phyloP scores from a whole-genome alignment of 129 eudicot species.

The carrot (Daucus carota) region DNA sequence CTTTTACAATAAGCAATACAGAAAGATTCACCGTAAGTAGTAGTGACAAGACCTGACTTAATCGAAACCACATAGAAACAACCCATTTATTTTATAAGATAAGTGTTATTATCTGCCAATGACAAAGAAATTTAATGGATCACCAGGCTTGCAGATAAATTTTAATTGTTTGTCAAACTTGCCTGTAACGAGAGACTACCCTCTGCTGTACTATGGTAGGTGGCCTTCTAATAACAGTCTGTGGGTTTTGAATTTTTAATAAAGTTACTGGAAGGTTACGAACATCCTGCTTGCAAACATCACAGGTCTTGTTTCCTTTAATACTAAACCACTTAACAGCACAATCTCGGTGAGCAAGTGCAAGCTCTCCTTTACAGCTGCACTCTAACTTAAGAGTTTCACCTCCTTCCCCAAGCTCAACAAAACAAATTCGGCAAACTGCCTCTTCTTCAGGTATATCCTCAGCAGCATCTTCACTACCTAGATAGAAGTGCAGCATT shows the following conservation, averaged over 20 bases:
- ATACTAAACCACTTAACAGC: conserved; percentile 95
- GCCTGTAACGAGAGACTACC: conserved; percentile 65
- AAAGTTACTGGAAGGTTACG: conserved; percentile 79
- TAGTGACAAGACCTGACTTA: neutral
- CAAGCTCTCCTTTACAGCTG: conserved; percentile 99
- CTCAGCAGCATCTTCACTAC: conserved; percentile 48
- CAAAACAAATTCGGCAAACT: conserved; percentile 88
- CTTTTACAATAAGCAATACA: no score
- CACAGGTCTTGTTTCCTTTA: conserved; percentile 92
- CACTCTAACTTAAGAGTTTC: conserved; percentile 92
- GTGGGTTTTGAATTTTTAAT: conserved; percentile 52
- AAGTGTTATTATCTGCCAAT: neutral
- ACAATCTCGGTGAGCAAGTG: conserved; percentile 92
- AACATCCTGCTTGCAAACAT: conserved; percentile 89
- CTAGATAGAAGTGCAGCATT: conserved; percentile 15
- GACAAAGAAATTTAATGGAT: neutral
- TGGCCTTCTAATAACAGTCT: conserved; percentile 24
- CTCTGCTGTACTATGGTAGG: conserved; percentile 33
- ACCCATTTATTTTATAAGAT: neutral
- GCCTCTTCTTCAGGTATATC: conserved; percentile 99
- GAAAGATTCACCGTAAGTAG: no score
- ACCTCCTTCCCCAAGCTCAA: conserved; percentile 87
- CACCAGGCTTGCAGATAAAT: neutral
- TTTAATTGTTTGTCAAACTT: conserved; percentile 26
- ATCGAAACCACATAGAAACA: neutral